Base-by-base conservation (phyloP, 2,329 filamentous ascomycete genomes). In the Fusarium pseudograminearum region DNA sequence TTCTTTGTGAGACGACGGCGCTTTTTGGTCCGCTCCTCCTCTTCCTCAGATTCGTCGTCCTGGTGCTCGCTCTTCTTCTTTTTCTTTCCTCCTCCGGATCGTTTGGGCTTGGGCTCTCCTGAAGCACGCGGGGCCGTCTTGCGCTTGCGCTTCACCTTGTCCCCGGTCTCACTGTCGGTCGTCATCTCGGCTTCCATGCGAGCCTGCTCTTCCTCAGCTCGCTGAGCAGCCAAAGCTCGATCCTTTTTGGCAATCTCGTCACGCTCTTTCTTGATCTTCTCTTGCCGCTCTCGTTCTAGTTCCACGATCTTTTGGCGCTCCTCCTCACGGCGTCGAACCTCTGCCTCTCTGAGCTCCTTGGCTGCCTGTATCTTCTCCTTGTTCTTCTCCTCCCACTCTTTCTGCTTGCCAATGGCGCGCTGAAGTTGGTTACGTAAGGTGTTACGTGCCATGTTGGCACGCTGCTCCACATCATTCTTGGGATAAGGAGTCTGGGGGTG, bases 401-500 rank as follows among this genome's bases (percentile, higher is more conserved):
- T 91, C 78, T 99, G 96, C 71, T 89, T 91, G 70, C 93, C 90
- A 48, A 95, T 88, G 7, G 93, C 91, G 74, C 94, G 90, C 75
- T 97, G 93, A 15, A 99, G 87, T 79, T 99, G 95, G 74, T 93
- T 94, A 70, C 93, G 91, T 82, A 97, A 93, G 2, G 97, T 99
- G 78, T 98, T 97, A 65, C 92, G 90, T 70, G 93, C 94, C 96
- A 99, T 99, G 84, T 93, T 97, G 44, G 96, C 95, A 76, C 97
- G 93, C 80, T 97, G 93, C 79, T 98, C 95, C 36, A 99, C 89
- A 73, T 98, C 93, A 64, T 91, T 87, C 73, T 93, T 91, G 9
- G 95, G 96, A 80, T 98, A 99, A 0, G 96, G 97, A 6, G 96
- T 88, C 61, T 88, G 84, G 2, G 88, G 87, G 63, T 88, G 84